Conservation (phyloP, 805 yeast genomes). For the Brettanomyces bruxellensis region DNA sequence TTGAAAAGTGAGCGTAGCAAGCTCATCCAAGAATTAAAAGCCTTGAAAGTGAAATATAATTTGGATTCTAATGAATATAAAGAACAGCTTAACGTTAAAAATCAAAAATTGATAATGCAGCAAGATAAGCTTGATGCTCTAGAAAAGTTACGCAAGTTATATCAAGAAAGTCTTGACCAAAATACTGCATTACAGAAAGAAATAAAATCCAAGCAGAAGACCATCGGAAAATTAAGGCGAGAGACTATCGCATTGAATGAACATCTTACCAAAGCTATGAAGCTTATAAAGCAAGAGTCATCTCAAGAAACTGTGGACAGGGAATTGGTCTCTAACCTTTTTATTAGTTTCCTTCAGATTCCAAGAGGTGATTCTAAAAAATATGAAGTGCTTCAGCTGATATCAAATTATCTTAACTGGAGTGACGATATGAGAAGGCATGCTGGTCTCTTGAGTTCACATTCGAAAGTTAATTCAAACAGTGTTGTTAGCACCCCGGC, state of each 20-base stretch:
- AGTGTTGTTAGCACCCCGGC: slow-evolving; percentile 25
- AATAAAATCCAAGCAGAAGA: slow-evolving; percentile 60
- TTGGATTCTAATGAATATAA: slow-evolving; percentile 17
- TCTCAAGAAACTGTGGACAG: slow-evolving; percentile 75
- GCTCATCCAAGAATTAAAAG: slow-evolving; percentile 4
- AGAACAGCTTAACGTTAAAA: slow-evolving; percentile 11
- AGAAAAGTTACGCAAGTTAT: slow-evolving; percentile 5
- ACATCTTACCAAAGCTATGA: slow-evolving; percentile 87
- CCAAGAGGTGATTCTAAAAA: slow-evolving; percentile 93
- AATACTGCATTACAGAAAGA: slow-evolving; percentile 38
- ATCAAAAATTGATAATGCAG: slow-evolving; percentile 12
- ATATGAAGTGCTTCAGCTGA: slow-evolving; percentile 81
- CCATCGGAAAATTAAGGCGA: slow-evolving; percentile 85
- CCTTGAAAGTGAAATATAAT: slow-evolving; percentile 7
- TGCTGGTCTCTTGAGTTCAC: slow-evolving; percentile 51
- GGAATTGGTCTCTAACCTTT: slow-evolving; percentile 78
- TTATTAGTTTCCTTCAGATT: slow-evolving; percentile 74
- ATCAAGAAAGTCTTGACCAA: slow-evolving; percentile 15
- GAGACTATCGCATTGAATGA: slow-evolving; percentile 92
- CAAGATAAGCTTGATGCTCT: slow-evolving; percentile 12
- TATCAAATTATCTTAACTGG: slow-evolving; percentile 82
- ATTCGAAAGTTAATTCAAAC: slow-evolving; percentile 20
- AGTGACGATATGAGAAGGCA: slow-evolving; percentile 68
- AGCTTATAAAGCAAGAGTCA: slow-evolving; percentile 70
- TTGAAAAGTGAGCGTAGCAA: slow-evolving; percentile 12